A percentile compares a stretch with the other conserved stretches of the same genome.
These are phyloP conservation scores for Trichoderma sp. DNA, from an alignment of 2,329 filamentous ascomycete species.

Conservation along the genomic window DNA sequence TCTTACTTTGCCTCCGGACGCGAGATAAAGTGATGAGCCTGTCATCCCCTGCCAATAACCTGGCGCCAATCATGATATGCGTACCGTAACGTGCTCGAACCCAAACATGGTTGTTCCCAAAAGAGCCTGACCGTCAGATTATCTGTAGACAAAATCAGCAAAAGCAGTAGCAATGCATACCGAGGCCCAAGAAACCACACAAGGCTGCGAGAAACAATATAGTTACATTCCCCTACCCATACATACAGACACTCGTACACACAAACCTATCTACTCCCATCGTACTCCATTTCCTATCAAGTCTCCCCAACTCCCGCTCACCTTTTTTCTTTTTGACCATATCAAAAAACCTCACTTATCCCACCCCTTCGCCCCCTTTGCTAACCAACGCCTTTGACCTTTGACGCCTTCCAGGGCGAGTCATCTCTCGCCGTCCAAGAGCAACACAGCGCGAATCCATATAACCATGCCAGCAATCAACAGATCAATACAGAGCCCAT, in stretches of 20 bases:
- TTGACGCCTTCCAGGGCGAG: slow-evolving; percentile 14
- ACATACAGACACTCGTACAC: slow-evolving; percentile 17
- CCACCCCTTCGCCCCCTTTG: neutral
- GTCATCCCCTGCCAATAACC: neutral
- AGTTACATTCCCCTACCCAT: slow-evolving; percentile 15
- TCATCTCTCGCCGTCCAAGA: neutral
- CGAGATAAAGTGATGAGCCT: slow-evolving; percentile 9
- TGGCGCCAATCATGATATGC: neutral
- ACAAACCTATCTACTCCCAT: slow-evolving; percentile 3
- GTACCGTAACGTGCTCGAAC: neutral
- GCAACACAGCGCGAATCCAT: neutral
- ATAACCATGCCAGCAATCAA: neutral
- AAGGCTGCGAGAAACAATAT: neutral
- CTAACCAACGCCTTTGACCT: slow-evolving; percentile 22
- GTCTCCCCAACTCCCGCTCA: neutral
- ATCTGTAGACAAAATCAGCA: neutral
- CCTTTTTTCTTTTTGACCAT: neutral
- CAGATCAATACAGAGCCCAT: neutral
- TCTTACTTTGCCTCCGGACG: neutral
- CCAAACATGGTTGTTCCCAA: neutral
- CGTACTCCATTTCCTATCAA: neutral
- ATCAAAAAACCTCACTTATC: neutral
- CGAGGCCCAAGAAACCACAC: neutral
- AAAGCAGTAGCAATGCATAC: neutral
- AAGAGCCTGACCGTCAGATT: neutral